phyloP scores from a whole-genome alignment of 768 basidiomycete genomes.

The Serendipita vermifera region DNA sequence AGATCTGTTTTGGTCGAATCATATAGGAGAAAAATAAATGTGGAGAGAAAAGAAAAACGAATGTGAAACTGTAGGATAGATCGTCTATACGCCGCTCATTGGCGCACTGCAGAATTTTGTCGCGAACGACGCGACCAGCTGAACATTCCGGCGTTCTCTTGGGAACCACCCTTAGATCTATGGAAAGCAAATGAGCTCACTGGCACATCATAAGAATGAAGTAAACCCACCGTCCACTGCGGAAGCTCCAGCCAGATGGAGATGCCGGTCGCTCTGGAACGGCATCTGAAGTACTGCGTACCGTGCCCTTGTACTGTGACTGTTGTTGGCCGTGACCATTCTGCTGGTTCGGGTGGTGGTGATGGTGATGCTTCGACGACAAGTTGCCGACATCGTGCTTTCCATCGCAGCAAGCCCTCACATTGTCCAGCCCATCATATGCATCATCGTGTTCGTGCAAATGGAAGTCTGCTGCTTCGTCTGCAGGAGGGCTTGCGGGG shows the following conservation, averaged over 20 bases:
- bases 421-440: conserved; percentile 90
- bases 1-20: too few relatives aligned
- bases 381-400: conserved; percentile 66
- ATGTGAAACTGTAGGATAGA: too few relatives aligned
- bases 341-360: conserved; percentile 43
- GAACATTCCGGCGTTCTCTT: background rate
- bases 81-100: too few relatives aligned
- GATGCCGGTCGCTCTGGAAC: conserved; percentile 11
- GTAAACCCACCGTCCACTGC: conserved; percentile 1
- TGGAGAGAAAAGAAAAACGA: too few relatives aligned
- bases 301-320: conserved; percentile 11
- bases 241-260: conserved; percentile 10
- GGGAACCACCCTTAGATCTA: conserved; percentile 5
- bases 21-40: too few relatives aligned
- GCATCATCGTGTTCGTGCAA: conserved; percentile 70
- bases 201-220: background rate
- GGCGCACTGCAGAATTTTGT: conserved; percentile 4
- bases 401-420: conserved; percentile 82
- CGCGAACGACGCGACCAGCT: conserved; percentile 9
- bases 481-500: conserved; percentile 57
- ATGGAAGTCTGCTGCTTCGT: conserved; percentile 67
- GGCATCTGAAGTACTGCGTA: background rate
- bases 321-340: conserved; percentile 41
- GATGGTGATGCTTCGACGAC: conserved; percentile 23
- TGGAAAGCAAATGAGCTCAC: background rate